Evolutionary conservation across 345 rosid genomes (phyloP), one percentile per base, ranked within the genome.

Genomic region (Isatis tinctoria): DNA sequence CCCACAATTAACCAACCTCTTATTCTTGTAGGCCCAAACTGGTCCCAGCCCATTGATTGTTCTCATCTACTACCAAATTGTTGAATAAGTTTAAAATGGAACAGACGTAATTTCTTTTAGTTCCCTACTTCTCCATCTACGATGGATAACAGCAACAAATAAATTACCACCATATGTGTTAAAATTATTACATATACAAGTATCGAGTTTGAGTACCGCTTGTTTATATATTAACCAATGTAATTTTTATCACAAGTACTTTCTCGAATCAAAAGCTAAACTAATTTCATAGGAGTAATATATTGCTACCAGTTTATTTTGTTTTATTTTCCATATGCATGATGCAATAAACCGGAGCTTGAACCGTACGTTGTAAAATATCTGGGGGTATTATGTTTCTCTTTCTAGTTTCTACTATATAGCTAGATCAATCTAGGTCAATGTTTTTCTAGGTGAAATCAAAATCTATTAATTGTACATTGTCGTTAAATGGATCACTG

Each of bases 21-120:
- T 45, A 11, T 53, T 7, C 28, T 61, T 60, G 75, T 63, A 76
- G 79, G 36, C 75, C 65, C 10, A 69, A 69, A 32, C 10, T 60
- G 69, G 80, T 62, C 80, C 66, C 70, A 70, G 66, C 66, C 70
- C 70, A 76, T 70, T 76, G 30, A 76, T 44, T 76, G 10, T 70
- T 54, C 44, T 56, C 75, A 69, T 63, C 79, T 63, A 62, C 80
- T 33, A 63, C 61, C 74, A 60, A 49, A 37, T 20, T 59, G 32
- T 40, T 37, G 10, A 20, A 39, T 26, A 37, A 36, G 67, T 58
- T 28, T 10, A 49, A 24, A 37, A 40, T 2, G n/a, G 28, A 73
- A 43, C 71, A 58, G 10, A 36, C 33, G 8, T 32, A 2, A 6
- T 32, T 32, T 32, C 7, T 32, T 30, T 30, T 3, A 30, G 0